Evolutionary conservation across 129 eudicot genomes (phyloP).

Genomic region (Artemisia annua): DNA sequence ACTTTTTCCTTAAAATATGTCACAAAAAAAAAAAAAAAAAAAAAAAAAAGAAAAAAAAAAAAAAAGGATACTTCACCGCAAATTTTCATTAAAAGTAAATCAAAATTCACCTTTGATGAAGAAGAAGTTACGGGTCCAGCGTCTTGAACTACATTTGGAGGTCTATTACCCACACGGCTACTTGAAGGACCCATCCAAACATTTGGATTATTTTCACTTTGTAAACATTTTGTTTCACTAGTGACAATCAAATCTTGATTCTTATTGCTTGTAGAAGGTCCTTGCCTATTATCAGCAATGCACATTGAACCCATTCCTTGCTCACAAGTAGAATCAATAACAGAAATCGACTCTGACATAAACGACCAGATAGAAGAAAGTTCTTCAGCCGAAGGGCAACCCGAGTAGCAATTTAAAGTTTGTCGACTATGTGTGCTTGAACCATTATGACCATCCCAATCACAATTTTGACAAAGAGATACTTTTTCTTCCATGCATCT

Average conservation of each 20-base stretch:
- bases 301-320: slow-evolving; percentile 63
- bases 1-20: too few species aligned
- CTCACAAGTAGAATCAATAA: slow-evolving; percentile 50
- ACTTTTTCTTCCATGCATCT: slow-evolving; percentile 75
- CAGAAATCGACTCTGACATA: slow-evolving; percentile 39
- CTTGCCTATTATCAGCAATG: slow-evolving; percentile 48
- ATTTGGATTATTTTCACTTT: slow-evolving; percentile 28
- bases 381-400: slow-evolving; percentile 77
- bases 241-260: slow-evolving; percentile 27
- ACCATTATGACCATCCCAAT: slow-evolving; percentile 61
- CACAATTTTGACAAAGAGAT: slow-evolving; percentile 83
- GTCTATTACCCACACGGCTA: slow-evolving; percentile 11
- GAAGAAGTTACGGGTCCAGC: slow-evolving; percentile 31
- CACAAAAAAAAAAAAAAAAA: too few species aligned
- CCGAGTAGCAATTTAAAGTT: slow-evolving; percentile 58
- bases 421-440: slow-evolving; percentile 53
- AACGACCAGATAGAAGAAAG: slow-evolving; percentile 68
- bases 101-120: slow-evolving; percentile 31
- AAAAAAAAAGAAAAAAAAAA: too few species aligned
- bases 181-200: slow-evolving; percentile 23
- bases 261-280: slow-evolving; percentile 11
- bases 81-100: too few species aligned
- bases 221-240: not conserved
- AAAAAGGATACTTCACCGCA: too few species aligned
- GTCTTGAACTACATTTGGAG: slow-evolving; percentile 18